These are phyloP conservation scores for Hibiscus syriacus DNA, from an alignment of 345 rosid genomes.

Conservation along the genomic window DNA sequence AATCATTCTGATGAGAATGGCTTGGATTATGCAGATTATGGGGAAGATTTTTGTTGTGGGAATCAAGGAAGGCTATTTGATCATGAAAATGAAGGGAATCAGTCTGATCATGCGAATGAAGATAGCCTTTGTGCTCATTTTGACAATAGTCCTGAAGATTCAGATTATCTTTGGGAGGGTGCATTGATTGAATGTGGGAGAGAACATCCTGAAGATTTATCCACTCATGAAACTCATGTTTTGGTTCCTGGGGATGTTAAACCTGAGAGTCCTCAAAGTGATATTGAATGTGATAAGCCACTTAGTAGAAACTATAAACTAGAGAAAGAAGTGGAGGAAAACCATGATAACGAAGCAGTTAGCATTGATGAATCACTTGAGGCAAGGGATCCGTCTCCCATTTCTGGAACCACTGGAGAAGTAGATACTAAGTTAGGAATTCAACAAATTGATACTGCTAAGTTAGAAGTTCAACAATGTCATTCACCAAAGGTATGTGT, in stretches of 20 bases:
- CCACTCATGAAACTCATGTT: conserved; percentile 21
- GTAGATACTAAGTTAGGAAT: conserved; percentile 12
- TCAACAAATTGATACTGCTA: conserved; percentile 5
- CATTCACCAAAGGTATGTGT: conserved; percentile 33
- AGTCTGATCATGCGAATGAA: conserved; percentile 18
- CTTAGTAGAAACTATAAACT: conserved; percentile 13
- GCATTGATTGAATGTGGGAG: conserved; percentile 23
- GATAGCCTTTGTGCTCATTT: conserved; percentile 24
- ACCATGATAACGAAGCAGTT: conserved; percentile 10
- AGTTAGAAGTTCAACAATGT: conserved; percentile 9
- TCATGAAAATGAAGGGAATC: conserved; percentile 6
- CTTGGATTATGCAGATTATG: background rate
- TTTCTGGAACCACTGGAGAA: conserved; percentile 7
- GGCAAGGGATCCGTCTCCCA: conserved; percentile 9
- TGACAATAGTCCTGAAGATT: conserved; percentile 42
- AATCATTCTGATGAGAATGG: conserved; percentile 6
- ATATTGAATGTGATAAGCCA: conserved; percentile 8
- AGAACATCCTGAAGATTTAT: conserved; percentile 18
- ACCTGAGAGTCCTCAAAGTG: conserved; percentile 17
- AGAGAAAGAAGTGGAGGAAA: conserved; percentile 14
- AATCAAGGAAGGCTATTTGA: conserved; percentile 22
- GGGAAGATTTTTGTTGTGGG: conserved; percentile 7
- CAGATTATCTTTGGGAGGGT: conserved; percentile 25
- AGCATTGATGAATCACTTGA: conserved; percentile 11
- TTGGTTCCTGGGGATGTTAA: conserved; percentile 15